Evolutionary conservation across 768 basidiomycete species (phyloP).

Genomic region (Suillus ampliporus): DNA sequence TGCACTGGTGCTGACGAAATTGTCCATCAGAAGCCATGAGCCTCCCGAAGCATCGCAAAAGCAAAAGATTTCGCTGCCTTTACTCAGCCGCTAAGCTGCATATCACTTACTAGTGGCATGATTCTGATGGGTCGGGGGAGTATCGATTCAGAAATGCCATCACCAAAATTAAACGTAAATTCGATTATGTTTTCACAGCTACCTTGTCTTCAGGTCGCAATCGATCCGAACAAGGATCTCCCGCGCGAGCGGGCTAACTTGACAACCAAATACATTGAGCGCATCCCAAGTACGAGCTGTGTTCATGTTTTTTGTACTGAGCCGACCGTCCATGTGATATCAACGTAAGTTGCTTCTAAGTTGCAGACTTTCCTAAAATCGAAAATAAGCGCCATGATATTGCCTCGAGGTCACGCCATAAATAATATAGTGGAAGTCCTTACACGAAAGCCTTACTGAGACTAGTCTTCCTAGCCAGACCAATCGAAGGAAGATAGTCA

Average conservation of each 20-base stretch:
- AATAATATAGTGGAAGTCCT: no score
- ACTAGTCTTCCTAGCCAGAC: no score
- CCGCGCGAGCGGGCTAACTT: not conserved
- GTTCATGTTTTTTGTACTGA: not conserved
- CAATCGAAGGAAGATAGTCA: no score
- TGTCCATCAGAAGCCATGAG: not conserved
- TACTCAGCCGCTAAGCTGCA: not conserved
- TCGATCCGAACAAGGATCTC: slow-evolving; percentile 1
- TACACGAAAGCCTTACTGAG: not conserved
- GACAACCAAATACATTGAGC: not conserved
- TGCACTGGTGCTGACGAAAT: not conserved
- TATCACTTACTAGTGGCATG: not conserved
- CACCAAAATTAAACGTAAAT: not conserved
- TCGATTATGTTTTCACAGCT: not conserved
- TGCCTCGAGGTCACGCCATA: no score
- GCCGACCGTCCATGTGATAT: not conserved
- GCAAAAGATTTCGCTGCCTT: not conserved
- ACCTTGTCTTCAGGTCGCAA: not conserved
- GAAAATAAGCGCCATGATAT: not conserved
- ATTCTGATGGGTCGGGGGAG: not conserved
- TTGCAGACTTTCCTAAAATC: not conserved
- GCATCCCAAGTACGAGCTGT: not conserved
- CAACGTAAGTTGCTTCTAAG: not conserved
- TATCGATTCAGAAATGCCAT: not conserved
- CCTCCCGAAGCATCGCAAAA: not conserved